Conservation (phyloP, 2,329 filamentous ascomycete species). For the Aspergillus arachidicola region DNA sequence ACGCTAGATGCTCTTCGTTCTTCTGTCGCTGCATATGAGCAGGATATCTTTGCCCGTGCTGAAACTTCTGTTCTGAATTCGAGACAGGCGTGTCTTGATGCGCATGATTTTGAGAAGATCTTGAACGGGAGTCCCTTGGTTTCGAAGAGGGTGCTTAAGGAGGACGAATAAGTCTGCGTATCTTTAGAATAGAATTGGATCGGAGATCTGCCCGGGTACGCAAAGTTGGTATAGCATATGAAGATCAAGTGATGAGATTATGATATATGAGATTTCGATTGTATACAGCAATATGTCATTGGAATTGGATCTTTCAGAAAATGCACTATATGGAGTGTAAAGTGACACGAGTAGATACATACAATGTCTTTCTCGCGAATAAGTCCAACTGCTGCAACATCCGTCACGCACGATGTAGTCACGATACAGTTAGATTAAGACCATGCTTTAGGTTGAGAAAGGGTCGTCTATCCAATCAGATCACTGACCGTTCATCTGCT, state of each 20-base stretch:
- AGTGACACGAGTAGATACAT: neutral
- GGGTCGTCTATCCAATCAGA: too few species aligned
- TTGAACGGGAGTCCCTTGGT: neutral
- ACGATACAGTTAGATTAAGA: too few species aligned
- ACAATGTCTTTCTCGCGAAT: too few species aligned
- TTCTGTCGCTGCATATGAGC: constrained; percentile 45
- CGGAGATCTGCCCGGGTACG: neutral
- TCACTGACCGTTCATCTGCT: too few species aligned
- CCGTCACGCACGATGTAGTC: too few species aligned
- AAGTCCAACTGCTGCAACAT: too few species aligned
- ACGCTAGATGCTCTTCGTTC: constrained; percentile 4
- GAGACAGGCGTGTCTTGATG: constrained; percentile 52
- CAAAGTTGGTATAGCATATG: neutral
- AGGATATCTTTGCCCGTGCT: constrained; percentile 46
- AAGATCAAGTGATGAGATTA: neutral
- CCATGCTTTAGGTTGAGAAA: too few species aligned
- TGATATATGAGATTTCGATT: neutral
- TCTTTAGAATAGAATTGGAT: neutral
- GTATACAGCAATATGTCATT: too few species aligned
- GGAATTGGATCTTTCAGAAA: neutral
- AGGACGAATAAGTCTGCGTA: neutral
- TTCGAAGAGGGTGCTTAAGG: neutral
- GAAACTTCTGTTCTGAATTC: constrained; percentile 54
- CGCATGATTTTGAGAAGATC: neutral
- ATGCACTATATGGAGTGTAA: neutral